These are phyloP conservation scores for Rhynchosporium secalis DNA, from an alignment of 2,329 filamentous ascomycete genomes.

Conservation along the genomic window DNA sequence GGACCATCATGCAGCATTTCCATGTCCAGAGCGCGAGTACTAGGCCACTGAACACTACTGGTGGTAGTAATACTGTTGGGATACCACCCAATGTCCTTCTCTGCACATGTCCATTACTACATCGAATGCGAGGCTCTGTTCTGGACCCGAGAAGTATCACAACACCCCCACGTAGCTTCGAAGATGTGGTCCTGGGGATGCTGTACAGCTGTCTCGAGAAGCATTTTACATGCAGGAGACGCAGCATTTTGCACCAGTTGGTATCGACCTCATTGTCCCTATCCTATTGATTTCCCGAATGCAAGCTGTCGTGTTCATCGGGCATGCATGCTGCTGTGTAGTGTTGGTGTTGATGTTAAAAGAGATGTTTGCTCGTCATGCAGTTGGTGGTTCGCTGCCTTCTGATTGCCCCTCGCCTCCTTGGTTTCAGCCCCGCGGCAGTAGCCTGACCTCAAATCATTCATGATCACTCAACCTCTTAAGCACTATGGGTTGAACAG, in stretches of 20 bases:
- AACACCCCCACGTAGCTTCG: constrained; percentile 1
- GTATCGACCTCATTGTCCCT: not conserved
- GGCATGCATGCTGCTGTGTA: too few species aligned
- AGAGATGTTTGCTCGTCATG: constrained; percentile 1
- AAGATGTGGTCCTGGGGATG: not conserved
- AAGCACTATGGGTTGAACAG: constrained; percentile 10
- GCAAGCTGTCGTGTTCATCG: constrained; percentile 18
- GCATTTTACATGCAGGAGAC: constrained; percentile 15
- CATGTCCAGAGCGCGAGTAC: constrained; percentile 63
- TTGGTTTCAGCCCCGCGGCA: constrained; percentile 1
- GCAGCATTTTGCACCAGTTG: constrained; percentile 23
- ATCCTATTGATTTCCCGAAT: constrained; percentile 9
- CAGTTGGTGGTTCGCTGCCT: constrained; percentile 4
- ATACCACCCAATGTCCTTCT: constrained; percentile 26
- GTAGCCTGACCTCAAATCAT: not conserved
- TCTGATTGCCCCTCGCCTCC: not conserved
- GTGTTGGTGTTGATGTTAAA: not conserved
- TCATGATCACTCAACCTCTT: constrained; percentile 9
- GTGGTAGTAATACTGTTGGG: constrained; percentile 45
- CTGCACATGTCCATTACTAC: constrained; percentile 13
- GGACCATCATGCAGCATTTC: constrained; percentile 72
- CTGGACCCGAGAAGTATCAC: not conserved
- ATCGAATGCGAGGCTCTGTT: not conserved
- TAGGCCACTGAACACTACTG: constrained; percentile 65
- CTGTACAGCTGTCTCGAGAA: constrained; percentile 4